Evolutionary conservation across 1,284 basidiomycete species (phyloP).

Genomic region (Austropuccinia psidii): DNA sequence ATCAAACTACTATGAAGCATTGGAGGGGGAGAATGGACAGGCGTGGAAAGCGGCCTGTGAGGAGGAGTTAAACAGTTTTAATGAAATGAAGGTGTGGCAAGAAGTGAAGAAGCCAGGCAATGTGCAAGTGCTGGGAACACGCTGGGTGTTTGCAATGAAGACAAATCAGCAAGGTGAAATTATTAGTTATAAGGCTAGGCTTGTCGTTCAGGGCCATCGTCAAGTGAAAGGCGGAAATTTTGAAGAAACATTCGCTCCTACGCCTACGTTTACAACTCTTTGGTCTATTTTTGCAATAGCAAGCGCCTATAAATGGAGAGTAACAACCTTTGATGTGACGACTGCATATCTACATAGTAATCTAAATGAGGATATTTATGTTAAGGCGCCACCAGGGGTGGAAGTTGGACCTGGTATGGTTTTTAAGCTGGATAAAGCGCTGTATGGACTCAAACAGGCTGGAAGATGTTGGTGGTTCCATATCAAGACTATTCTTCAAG

Average conservation of each 20-base stretch:
- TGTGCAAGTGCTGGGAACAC: not conserved
- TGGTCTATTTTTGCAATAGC: not conserved
- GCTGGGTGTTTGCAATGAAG: constrained; percentile 9
- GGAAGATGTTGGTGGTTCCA: constrained; percentile 19
- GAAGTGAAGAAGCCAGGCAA: not conserved
- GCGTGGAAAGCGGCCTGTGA: not conserved
- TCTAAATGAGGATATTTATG: constrained; percentile 8
- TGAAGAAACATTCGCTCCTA: not conserved
- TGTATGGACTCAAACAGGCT: constrained; percentile 13
- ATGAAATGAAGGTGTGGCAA: not conserved
- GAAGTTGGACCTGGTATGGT: not conserved
- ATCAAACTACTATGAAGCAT: not conserved
- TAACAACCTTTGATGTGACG: constrained; percentile 10
- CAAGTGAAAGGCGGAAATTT: constrained; percentile 10
- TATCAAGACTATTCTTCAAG: not conserved
- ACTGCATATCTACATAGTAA: constrained; percentile 19
- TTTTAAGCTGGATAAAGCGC: not conserved
- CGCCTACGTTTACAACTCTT: not conserved
- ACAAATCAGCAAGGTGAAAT: not conserved
- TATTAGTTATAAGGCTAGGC: not conserved
- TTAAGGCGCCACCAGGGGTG: not conserved
- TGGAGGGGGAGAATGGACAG: not conserved
- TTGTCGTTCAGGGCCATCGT: not conserved
- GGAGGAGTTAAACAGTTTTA: not conserved
- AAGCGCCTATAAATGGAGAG: not conserved